Percentiles rank a stretch among this genome's conserved stretches.
Conservation (phyloP, 2,329 filamentous ascomycete genomes). For the Sarocladium brachiariae region DNA sequence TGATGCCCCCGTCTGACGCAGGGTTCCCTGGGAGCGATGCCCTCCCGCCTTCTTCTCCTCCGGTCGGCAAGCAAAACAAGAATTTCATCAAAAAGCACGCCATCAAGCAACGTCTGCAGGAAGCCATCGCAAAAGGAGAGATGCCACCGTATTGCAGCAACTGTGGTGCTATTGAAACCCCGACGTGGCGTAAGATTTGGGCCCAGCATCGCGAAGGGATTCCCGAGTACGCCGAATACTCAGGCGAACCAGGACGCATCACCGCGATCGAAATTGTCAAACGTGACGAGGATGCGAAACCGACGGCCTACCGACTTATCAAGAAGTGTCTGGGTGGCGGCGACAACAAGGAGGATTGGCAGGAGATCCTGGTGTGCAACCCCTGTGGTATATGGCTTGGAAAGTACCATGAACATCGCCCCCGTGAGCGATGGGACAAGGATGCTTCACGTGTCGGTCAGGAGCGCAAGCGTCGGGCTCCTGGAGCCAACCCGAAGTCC, state of each 20-base stretch:
- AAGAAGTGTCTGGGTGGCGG: conserved; percentile 62
- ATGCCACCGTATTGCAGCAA: conserved; percentile 87
- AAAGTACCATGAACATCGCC: conserved; percentile 80
- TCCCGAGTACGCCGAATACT: conserved; percentile 64
- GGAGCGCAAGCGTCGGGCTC: conserved; percentile 41
- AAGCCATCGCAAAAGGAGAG: conserved; percentile 67
- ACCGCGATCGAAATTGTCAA: conserved; percentile 66
- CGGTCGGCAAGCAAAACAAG: conserved; percentile 51
- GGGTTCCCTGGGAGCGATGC: conserved; percentile 28
- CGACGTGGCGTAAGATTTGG: conserved; percentile 92
- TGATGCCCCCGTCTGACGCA: conserved; percentile 5
- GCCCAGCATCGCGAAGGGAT: conserved; percentile 66
- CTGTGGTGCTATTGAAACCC: conserved; percentile 91
- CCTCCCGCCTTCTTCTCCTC: conserved; percentile 30
- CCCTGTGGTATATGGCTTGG: conserved; percentile 93
- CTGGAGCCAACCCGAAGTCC: conserved; percentile 29
- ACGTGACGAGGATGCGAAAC: conserved; percentile 54
- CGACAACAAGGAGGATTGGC: conserved; percentile 62
- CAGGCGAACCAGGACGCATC: conserved; percentile 64
- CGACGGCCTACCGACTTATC: conserved; percentile 64
- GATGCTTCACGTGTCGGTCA: conserved; percentile 45
- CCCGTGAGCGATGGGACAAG: conserved; percentile 75
- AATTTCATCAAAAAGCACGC: conserved; percentile 56
- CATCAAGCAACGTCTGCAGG: conserved; percentile 52
- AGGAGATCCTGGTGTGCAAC: conserved; percentile 77